Evolutionary conservation across 1,284 basidiomycete genomes (phyloP).

Genomic region (Nidula niveotomentosa): DNA sequence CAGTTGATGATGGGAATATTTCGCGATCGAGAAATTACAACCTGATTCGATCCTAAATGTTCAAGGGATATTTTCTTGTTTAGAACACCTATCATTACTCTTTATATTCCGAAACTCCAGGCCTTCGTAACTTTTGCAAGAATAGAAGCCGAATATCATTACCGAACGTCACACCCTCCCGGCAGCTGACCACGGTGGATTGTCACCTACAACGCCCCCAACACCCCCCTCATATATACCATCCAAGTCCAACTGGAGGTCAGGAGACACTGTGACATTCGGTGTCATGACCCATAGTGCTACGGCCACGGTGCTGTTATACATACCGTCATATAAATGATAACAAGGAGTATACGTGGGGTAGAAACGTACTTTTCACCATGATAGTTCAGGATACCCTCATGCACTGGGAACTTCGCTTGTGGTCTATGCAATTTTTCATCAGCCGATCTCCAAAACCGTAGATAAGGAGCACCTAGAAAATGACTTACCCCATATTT

Average conservation of each 20-base stretch:
- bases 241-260: conserved; percentile 55
- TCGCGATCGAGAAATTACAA: too few species aligned
- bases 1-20: too few species aligned
- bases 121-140: too few species aligned
- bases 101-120: too few species aligned
- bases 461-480: neutral
- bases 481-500: conserved; percentile 58
- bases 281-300: conserved; percentile 68
- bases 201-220: conserved; percentile 52
- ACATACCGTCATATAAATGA: neutral
- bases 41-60: too few species aligned
- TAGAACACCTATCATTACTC: too few species aligned
- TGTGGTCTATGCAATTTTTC: conserved; percentile 53
- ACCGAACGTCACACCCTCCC: too few species aligned
- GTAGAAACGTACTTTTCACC: conserved; percentile 60
- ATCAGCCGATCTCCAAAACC: neutral
- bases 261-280: conserved; percentile 44
- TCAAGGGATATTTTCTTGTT: too few species aligned
- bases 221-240: conserved; percentile 65
- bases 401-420: conserved; percentile 73
- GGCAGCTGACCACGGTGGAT: conserved; percentile 47
- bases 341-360: too few species aligned
- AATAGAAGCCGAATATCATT: too few species aligned
- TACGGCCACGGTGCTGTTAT: conserved; percentile 65
- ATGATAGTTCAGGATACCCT: conserved; percentile 71